Evolutionary conservation across 352 stramenopile genomes (phyloP).

Genomic region (Phytopythium delawarense): DNA sequence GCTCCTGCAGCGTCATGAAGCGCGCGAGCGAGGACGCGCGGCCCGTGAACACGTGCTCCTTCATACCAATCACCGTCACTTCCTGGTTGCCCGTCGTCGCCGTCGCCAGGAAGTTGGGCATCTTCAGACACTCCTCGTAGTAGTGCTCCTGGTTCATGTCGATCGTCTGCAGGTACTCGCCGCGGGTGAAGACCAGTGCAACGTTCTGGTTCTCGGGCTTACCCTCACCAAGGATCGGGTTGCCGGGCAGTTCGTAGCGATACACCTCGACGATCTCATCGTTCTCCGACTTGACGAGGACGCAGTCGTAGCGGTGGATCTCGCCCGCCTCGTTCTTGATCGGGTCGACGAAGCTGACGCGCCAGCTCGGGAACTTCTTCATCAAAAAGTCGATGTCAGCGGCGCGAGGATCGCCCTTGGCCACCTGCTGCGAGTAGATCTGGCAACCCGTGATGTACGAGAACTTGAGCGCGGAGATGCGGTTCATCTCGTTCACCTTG

Average conservation of each 20-base stretch:
- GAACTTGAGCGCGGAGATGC: conserved; percentile 84
- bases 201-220: conserved; percentile 90
- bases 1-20: conserved; percentile 87
- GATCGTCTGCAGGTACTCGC: conserved; percentile 87
- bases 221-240: conserved; percentile 84
- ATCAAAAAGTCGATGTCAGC: conserved; percentile 90
- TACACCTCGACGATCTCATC: conserved; percentile 87
- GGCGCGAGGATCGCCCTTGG: conserved; percentile 66
- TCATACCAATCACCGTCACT: conserved; percentile 87
- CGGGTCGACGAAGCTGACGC: conserved; percentile 85
- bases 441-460: conserved; percentile 88
- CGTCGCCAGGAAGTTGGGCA: conserved; percentile 83
- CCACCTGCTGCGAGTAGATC: conserved; percentile 81
- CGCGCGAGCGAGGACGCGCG: conserved; percentile 80
- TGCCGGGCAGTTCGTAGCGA: conserved; percentile 82
- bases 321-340: conserved; percentile 41
- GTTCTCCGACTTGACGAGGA: conserved; percentile 76
- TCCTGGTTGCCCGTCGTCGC: conserved; percentile 48
- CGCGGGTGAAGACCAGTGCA: conserved; percentile 78
- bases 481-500: conserved; percentile 80
- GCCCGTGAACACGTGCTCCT: conserved; percentile 86
- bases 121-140: conserved; percentile 86
- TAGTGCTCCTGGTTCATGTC: conserved; percentile 92
- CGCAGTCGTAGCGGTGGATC: conserved; percentile 56
- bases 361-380: conserved; percentile 86